These are phyloP conservation scores for Uncinocarpus reesii DNA, from an alignment of 2,329 filamentous ascomycete species.

Conservation along the genomic window DNA sequence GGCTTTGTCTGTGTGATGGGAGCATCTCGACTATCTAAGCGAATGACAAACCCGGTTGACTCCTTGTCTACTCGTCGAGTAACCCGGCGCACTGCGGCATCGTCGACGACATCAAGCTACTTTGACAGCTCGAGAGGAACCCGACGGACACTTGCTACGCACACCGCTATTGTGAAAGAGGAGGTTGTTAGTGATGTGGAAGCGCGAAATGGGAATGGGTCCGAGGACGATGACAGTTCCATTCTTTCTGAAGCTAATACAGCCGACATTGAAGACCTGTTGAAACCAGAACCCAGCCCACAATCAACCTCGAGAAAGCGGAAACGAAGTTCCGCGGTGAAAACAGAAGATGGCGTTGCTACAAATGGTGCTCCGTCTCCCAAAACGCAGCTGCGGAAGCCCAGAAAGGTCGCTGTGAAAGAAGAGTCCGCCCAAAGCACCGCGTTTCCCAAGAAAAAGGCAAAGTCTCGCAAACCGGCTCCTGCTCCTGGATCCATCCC, in stretches of 20 bases:
- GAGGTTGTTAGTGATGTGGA: constrained; percentile 20
- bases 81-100: constrained; percentile 3
- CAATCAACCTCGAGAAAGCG: constrained; percentile 36
- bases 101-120: constrained; percentile 8
- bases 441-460: constrained; percentile 15
- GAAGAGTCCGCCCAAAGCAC: constrained; percentile 24
- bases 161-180: constrained; percentile 25
- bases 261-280: constrained; percentile 50
- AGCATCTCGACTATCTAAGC: constrained; percentile 49
- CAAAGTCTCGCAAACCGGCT: constrained; percentile 28
- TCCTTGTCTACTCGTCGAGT: constrained; percentile 33
- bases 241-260: constrained; percentile 30
- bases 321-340: constrained; percentile 30
- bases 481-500: constrained; percentile 33
- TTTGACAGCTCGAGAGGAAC: neutral
- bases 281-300: constrained; percentile 22
- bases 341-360: constrained; percentile 11
- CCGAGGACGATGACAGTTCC: constrained; percentile 21
- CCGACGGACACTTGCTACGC: neutral
- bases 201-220: neutral
- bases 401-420: constrained; percentile 23
- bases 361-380: constrained; percentile 13
- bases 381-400: constrained; percentile 16
- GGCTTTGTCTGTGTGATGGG: too few species aligned
- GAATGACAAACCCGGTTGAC: constrained; percentile 49